Base-by-base conservation (phyloP, 257 asterid species). In the Penstemon davidsonii region DNA sequence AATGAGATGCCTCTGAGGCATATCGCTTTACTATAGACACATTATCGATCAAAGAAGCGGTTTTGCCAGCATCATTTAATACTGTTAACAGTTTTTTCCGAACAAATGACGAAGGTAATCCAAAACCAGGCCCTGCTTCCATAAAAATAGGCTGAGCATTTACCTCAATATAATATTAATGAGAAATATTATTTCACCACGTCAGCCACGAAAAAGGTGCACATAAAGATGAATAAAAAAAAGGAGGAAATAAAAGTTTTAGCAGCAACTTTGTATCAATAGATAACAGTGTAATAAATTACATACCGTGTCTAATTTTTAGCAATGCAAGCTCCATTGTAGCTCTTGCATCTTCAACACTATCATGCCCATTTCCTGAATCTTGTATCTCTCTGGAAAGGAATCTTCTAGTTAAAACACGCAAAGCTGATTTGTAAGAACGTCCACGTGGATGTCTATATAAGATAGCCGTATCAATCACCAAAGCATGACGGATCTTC, bases 281-380 rank as follows among this genome's bases (percentile, higher is more conserved):
- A 58, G 42, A 50, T 39, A 63, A 58, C 64, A 39, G 1, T 65
- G 58, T 45, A 43, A 69, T n/a, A 25, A 59, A 49, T 47, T 8
- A 70, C 75, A 60, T 81, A 79, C 96, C 96, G 39, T 88, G 73
- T 55, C 56, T 83, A 53, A 88, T 69, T 82, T 94, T 94, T 58
- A 91, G 79, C 77, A 88, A 71, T 6, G 95, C 96, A 65, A 94
- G 90, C 59, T 94, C 96, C 88, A 91, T 66, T 0, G 99, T 73
- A 57, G 97, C 97, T 84, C 90, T 84, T 59, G 99, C 99, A 79
- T 94, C 99, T 80, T 94, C 97, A 33, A 80, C 76, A 55, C 97
- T 91, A 74, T 94, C 99, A 50, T 91, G 99, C 49, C 99, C 99
- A 55, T 86, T 88, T 71, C 77, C 93, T 12, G 99, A 88, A 75